Evolutionary conservation across 179 eudicot genomes (phyloP), one percentile per base, ranked within the genome.

Genomic region (Beta lomatogona): DNA sequence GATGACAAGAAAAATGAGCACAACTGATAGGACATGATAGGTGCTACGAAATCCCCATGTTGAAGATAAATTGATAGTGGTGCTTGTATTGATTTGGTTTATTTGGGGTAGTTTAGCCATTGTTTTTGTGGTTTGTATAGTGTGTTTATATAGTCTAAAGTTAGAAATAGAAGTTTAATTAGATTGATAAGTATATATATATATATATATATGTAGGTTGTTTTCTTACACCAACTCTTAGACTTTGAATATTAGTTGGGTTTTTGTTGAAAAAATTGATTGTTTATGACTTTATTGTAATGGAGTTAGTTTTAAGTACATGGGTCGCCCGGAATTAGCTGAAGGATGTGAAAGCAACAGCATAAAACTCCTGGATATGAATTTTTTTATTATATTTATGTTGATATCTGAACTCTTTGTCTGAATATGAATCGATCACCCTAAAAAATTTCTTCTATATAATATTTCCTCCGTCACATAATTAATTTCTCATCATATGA

Each of bases 41-140:
- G 82, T 76, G 74, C 71, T 83, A 75, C 86, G 70, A 59, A 79
- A 77, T 28, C 87, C 90, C 82, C 80, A 73, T 74, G 50, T 68
- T 63, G 79, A 76, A 5, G 59, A 52, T 31, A 13, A 54, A 64
- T 5, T 71, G 1, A 45, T 52, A n/a, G 46, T 70, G 10, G 10
- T 71, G 21, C 14, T 61, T 28, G 74, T 74, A 36, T 54, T 52
- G 46, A 55, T 75, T 45, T 68, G 66, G 79, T 48, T 75, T 58
- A 61, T 68, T 83, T 79, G 75, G 41, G 79, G 53, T 78, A 18
- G 15, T 16, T 83, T 79, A 9, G 71, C 71, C 82, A 79, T 83
- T 14, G 25, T 55, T 18, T 19, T 16, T 53, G 15, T 9, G 25
- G 25, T 28, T 45, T 52, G 52, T 45, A 4, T 31, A 45, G n/a